Conservation (phyloP, 148 eudicot species). For the Chenopodium formosanum region DNA sequence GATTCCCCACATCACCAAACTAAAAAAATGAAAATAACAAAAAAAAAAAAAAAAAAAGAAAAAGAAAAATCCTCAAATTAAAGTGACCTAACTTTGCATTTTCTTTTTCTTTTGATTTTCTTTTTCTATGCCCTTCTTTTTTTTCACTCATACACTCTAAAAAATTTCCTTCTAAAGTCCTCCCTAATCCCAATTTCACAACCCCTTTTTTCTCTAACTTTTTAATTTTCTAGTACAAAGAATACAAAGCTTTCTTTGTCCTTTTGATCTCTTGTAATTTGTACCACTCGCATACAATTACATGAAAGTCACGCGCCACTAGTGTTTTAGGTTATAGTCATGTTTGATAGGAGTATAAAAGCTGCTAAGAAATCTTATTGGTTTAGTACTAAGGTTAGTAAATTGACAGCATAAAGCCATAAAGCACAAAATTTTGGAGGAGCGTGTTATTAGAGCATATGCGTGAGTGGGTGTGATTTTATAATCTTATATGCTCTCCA, state of each 20-base stretch:
- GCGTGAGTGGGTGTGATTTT: too few species aligned
- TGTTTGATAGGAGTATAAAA: background rate
- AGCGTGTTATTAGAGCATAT: background rate
- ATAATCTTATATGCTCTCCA: too few species aligned
- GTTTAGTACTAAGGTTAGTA: slow-evolving; percentile 19
- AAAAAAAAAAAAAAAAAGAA: too few species aligned
- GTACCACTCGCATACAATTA: background rate
- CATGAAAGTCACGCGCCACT: background rate
- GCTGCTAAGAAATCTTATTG: background rate
- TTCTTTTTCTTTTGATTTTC: background rate
- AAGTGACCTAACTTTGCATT: slow-evolving; percentile 35
- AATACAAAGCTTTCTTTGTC: slow-evolving; percentile 7
- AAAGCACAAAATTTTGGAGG: slow-evolving; percentile 8
- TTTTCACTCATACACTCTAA: background rate
- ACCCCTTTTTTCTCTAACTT: background rate
- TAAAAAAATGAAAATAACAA: slow-evolving; percentile 1
- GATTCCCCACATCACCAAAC: slow-evolving; percentile 21
- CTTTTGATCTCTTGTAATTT: background rate
- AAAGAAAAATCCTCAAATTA: background rate
- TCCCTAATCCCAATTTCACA: slow-evolving; percentile 4
- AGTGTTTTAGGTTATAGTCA: background rate
- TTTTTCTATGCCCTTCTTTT: background rate
- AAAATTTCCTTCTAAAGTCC: background rate
- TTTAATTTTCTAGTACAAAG: background rate
- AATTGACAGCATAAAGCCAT: slow-evolving; percentile 11